These are phyloP conservation scores for Leptomonas pyrrhocoris DNA, from an alignment of 208 protist genomes.

Conservation along the genomic window DNA sequence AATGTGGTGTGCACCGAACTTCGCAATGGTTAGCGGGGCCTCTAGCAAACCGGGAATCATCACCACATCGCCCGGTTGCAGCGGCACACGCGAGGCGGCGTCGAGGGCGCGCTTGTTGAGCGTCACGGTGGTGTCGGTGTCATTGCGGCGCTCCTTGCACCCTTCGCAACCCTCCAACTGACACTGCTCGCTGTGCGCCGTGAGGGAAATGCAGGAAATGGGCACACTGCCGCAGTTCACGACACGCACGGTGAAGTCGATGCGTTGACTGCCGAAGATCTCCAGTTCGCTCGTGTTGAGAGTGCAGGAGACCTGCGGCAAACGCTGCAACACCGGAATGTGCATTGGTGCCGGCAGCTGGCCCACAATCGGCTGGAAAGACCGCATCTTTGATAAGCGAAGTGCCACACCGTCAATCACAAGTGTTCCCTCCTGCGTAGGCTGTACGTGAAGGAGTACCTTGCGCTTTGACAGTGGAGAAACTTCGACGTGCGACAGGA, in stretches of 20 bases:
- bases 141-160: slow-evolving; percentile 67
- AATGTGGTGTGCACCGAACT: slow-evolving; percentile 62
- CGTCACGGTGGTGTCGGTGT: slow-evolving; percentile 41
- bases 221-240: slow-evolving; percentile 76
- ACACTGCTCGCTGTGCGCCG: slow-evolving; percentile 82
- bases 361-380: slow-evolving; percentile 41
- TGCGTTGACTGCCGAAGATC: slow-evolving; percentile 81
- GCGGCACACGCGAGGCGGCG: slow-evolving; percentile 33
- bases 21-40: slow-evolving; percentile 52
- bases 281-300: slow-evolving; percentile 73
- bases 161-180: slow-evolving; percentile 83
- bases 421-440: slow-evolving; percentile 62
- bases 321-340: slow-evolving; percentile 76
- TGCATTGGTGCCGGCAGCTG: slow-evolving; percentile 42
- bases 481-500: slow-evolving; percentile 59
- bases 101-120: slow-evolving; percentile 64
- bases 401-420: slow-evolving; percentile 71
- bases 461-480: slow-evolving; percentile 43
- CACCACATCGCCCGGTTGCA: slow-evolving; percentile 69
- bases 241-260: slow-evolving; percentile 68
- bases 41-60: slow-evolving; percentile 60
- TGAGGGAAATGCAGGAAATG: slow-evolving; percentile 67
- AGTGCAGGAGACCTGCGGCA: slow-evolving; percentile 80
- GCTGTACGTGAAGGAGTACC: slow-evolving; percentile 72
- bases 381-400: slow-evolving; percentile 38